These are phyloP conservation scores for Besnoitia besnoiti DNA, from an alignment of 169 alveolate genomes.

Conservation along the genomic window DNA sequence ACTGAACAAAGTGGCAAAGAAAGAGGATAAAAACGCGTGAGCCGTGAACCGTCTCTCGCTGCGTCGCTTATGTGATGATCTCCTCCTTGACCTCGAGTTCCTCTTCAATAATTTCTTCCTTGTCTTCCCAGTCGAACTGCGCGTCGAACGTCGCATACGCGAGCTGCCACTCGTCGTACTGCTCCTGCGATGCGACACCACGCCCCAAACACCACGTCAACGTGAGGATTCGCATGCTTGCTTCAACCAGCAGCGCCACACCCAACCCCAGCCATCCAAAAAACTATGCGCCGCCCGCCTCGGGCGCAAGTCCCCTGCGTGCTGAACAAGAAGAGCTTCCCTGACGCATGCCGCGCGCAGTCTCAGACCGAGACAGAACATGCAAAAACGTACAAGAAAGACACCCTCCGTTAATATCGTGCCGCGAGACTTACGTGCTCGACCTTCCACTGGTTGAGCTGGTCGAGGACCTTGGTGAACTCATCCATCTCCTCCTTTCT, in stretches of 20 bases:
- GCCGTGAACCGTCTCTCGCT: background rate
- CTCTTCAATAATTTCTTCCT: constrained; percentile 60
- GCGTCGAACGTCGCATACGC: constrained; percentile 51
- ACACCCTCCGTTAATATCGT: too few species aligned
- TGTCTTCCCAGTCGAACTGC: constrained; percentile 66
- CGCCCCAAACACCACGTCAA: background rate
- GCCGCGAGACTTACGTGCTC: constrained; percentile 55
- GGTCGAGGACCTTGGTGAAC: constrained; percentile 56
- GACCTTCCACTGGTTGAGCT: constrained; percentile 61
- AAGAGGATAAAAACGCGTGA: background rate
- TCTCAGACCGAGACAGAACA: too few species aligned
- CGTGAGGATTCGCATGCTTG: too few species aligned
- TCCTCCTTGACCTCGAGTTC: constrained; percentile 64
- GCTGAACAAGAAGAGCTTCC: too few species aligned
- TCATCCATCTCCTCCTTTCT: constrained; percentile 60
- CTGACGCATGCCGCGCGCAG: too few species aligned
- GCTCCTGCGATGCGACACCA: constrained; percentile 24
- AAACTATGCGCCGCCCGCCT: too few species aligned
- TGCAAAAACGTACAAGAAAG: too few species aligned
- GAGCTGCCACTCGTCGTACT: constrained; percentile 65
- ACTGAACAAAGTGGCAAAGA: background rate
- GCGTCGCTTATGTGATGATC: constrained; percentile 22
- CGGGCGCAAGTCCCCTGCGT: too few species aligned
- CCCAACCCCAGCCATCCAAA: too few species aligned
- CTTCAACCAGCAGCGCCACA: too few species aligned